Base-by-base conservation (phyloP, 2,329 filamentous ascomycete genomes). In the Sphaerulina musiva region DNA sequence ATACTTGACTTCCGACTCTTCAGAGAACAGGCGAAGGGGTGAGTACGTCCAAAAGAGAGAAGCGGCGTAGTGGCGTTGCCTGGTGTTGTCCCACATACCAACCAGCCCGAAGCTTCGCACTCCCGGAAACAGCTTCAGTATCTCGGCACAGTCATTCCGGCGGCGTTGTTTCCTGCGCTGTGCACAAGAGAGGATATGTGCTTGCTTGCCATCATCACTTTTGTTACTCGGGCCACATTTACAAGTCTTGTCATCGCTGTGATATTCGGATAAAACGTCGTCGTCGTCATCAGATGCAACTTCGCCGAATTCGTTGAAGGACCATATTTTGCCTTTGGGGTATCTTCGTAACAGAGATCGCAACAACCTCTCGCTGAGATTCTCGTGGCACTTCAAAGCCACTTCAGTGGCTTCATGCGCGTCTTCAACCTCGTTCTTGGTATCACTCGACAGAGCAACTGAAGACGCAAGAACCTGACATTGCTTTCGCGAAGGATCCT, bases 1-100 rank as follows among this genome's bases (percentile, higher is more conserved):
- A 39, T 70, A 69, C 54, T 69, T 70, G 46, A 75, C 68, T 26
- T 71, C 70, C 17, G 68, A 68, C n/a, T 71, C 66, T 41, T 67
- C 67, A 4, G 70, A 69, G 39, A 76, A 69, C n/a, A 75, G 68
- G 4, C 71, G 68, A 6, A 73, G 66, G 6, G 72, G 64, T 7
- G 70, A 76, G 44, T 76, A 76, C 31, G 76, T 77, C 49, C 74
- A 76, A 4, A 74, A 69, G 20, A 76, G 56, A n/a, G 59, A 60
- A 3, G 64, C 66, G 6, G 63, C 62, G 51, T 60, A 68, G 66
- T 67, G 69, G 6, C 66, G 58, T 20, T 65, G 62, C 31, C 64
- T 54, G 10, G 72, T 72, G 12, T 74, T 71, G 60, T 80, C 78
- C 76, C 76, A 80, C 10, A 80, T 64, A 0, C 77, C 77, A 3